Evolutionary conservation across 805 yeast species (phyloP), one percentile per base, ranked within the genome.

Genomic region (Metschnikowia picachoensis): DNA sequence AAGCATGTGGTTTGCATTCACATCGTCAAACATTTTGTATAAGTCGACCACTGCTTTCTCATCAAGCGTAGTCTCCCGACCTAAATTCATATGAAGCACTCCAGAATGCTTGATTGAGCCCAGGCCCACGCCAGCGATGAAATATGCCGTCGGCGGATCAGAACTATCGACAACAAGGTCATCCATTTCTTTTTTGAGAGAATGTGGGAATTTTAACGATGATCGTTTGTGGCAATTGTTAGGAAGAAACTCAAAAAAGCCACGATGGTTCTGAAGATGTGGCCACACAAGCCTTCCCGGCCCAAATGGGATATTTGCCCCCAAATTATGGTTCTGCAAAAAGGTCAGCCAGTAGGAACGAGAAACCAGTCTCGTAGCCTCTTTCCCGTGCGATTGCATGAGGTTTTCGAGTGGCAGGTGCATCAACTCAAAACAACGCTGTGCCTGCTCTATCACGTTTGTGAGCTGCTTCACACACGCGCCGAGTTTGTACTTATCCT

Each of bases 211-310:
- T 3, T 50, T 51, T 5, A 65, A 38, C 1, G 68, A 59, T 10
- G 74, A 68, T 37, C 56, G 61, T 39, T 66, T 67, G 48, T 53
- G 62, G 17, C 55, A 46, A n/a, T 48, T 46, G 6, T 43, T 41
- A 3, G 61, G 60, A 8, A 68, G 44, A 37, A 67, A 52, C 3
- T 70, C 72, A 28, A 71, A 53, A 34, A 69, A 62, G 5, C 76
- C 76, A 33, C 52, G 54, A 47, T 62, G 61, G 50, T 70, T 70
- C 34, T 68, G 46, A 39, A 53, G 43, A 39, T 67, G 66, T 29
- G 69, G 66, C 76, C 76, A 72, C 14, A 44, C 46, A n/a, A 66
- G 50, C 27, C 20, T 15, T 47, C 53, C 1, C 52, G 57, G 36
- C 59, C 67, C 48, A 50, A 51, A 43, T 37, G 53, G 48, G 43